phyloP scores from a whole-genome alignment of 345 rosid species.

The Brassica incana region DNA sequence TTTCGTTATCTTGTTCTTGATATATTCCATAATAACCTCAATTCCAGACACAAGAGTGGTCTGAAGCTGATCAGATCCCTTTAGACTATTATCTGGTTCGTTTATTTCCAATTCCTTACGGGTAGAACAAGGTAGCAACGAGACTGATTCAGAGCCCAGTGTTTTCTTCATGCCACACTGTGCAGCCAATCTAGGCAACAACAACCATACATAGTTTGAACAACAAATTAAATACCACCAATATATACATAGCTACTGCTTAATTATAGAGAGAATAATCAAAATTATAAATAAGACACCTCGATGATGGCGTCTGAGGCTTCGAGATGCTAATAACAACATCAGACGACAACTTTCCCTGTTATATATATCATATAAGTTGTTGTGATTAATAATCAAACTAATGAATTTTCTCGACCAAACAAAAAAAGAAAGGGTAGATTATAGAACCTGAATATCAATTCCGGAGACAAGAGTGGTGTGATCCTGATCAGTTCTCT shows the following conservation, averaged over 20 bases:
- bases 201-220: background rate
- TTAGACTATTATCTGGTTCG: background rate
- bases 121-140: background rate
- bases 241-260: background rate
- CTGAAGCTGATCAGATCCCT: background rate
- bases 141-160: background rate
- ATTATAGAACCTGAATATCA: background rate
- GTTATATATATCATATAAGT: background rate
- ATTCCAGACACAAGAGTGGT: background rate
- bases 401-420: background rate
- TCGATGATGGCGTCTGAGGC: background rate
- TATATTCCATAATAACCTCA: background rate
- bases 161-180: background rate
- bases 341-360: background rate
- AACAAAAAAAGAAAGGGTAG: background rate
- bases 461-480: background rate
- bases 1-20: background rate
- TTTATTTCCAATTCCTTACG: background rate
- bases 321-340: background rate
- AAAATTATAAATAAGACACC: background rate
- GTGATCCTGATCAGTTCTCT: background rate
- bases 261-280: background rate
- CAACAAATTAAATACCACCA: background rate
- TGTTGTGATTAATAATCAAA: background rate
- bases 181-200: background rate